Conservation (phyloP, 352 stramenopile species). For the Discostella stelligera region DNA sequence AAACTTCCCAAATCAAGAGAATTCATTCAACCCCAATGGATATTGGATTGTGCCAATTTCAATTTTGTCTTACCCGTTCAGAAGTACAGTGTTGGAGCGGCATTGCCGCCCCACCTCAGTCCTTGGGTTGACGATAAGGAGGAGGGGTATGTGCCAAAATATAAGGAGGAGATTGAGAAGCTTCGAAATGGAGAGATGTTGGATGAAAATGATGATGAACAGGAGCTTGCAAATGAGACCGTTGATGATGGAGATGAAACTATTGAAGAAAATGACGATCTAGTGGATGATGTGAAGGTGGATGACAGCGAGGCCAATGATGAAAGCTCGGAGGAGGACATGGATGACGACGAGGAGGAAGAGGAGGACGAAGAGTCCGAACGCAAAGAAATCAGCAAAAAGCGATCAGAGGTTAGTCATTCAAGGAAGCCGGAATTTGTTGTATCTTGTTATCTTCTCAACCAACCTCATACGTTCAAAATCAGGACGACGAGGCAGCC, state of each 20-base stretch:
- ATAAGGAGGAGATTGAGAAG: slow-evolving; percentile 89
- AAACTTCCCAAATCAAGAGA: slow-evolving; percentile 85
- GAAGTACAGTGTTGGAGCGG: slow-evolving; percentile 90
- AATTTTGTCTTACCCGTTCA: slow-evolving; percentile 90
- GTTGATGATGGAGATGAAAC: slow-evolving; percentile 15
- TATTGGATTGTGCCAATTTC: slow-evolving; percentile 98
- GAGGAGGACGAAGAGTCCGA: slow-evolving; percentile 73
- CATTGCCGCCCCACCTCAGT: slow-evolving; percentile 89
- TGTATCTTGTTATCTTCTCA: slow-evolving; percentile 7
- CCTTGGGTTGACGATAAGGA: slow-evolving; percentile 97
- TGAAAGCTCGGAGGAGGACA: slow-evolving; percentile 77
- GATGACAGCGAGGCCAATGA: slow-evolving; percentile 26
- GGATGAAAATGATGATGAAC: slow-evolving; percentile 28
- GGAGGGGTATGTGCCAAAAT: slow-evolving; percentile 96
- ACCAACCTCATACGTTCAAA: not conserved
- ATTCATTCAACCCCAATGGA: slow-evolving; percentile 99
- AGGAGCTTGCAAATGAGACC: slow-evolving; percentile 1
- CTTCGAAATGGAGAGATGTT: slow-evolving; percentile 79
- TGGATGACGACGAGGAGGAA: slow-evolving; percentile 60
- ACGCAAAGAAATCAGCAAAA: slow-evolving; percentile 45
- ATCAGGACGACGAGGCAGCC: slow-evolving; percentile 82
- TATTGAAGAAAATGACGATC: slow-evolving; percentile 41
- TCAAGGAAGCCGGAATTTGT: slow-evolving; percentile 19
- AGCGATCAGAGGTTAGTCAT: slow-evolving; percentile 46
- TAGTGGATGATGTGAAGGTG: slow-evolving; percentile 34